Conservation (phyloP, 805 yeast species). For the Lipomyces japonicus region DNA sequence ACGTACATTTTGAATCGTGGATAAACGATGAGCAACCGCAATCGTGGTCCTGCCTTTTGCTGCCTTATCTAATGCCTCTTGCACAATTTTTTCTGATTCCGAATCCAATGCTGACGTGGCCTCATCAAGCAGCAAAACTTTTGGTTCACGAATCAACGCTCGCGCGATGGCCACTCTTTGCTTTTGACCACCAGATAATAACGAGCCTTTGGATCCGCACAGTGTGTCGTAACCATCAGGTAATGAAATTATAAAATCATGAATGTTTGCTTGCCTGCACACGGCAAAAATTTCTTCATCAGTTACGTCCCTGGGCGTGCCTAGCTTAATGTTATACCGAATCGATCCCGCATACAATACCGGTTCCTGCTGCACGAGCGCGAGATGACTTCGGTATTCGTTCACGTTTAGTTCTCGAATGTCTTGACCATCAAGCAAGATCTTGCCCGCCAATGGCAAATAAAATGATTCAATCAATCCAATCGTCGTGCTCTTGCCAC, state of each 20-base stretch:
- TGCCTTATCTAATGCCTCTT: constrained; percentile 55
- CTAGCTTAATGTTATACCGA: constrained; percentile 61
- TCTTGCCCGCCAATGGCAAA: constrained; percentile 16
- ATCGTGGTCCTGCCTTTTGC: constrained; percentile 62
- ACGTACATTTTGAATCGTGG: constrained; percentile 53
- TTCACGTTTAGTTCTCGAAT: constrained; percentile 42
- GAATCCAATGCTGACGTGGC: constrained; percentile 53
- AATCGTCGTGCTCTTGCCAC: constrained; percentile 44
- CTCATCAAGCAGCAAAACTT: constrained; percentile 54
- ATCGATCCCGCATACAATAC: constrained; percentile 72
- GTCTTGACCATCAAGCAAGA: constrained; percentile 24
- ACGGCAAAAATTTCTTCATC: constrained; percentile 44
- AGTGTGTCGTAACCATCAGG: constrained; percentile 53
- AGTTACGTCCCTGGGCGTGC: constrained; percentile 38
- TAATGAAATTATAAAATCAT: constrained; percentile 47
- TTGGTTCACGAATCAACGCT: constrained; percentile 56
- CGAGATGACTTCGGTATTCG: constrained; percentile 50
- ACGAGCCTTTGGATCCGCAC: constrained; percentile 47
- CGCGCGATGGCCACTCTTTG: constrained; percentile 63
- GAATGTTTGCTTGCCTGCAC: constrained; percentile 53
- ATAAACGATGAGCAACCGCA: constrained; percentile 72
- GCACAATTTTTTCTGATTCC: constrained; percentile 66
- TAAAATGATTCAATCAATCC: constrained; percentile 46
- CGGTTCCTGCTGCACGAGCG: constrained; percentile 61
- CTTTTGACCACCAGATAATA: constrained; percentile 64